Evolutionary conservation across 164 flowering plant species (phyloP).

Genomic region (Magnolia officinalis): DNA sequence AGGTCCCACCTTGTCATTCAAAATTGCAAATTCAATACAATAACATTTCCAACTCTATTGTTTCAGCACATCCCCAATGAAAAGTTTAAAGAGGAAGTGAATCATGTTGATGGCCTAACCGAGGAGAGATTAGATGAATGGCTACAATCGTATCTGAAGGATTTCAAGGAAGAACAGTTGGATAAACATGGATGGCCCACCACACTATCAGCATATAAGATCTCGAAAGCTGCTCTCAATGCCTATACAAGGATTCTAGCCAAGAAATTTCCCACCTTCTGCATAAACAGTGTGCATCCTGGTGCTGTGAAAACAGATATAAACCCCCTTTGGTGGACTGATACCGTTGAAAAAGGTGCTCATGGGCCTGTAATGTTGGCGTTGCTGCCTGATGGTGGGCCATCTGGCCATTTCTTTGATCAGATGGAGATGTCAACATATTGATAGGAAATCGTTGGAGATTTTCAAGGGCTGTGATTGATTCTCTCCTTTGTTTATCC

Average conservation of each 20-base stretch:
- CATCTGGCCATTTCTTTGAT: conserved; percentile 40
- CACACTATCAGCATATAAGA: conserved; percentile 25
- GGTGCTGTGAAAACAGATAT: conserved; percentile 43
- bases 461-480: neutral
- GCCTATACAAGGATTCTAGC: conserved; percentile 50
- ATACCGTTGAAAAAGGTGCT: conserved; percentile 41
- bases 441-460: neutral
- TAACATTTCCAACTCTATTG: neutral
- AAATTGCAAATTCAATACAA: neutral
- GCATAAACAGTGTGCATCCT: conserved; percentile 39
- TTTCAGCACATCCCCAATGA: conserved; percentile 30
- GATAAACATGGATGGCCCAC: conserved; percentile 37
- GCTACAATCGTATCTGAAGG: conserved; percentile 26
- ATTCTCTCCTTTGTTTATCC: too few species aligned
- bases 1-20: neutral
- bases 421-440: conserved; percentile 12
- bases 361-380: conserved; percentile 33
- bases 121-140: conserved; percentile 39
- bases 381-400: conserved; percentile 31
- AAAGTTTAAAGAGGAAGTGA: conserved; percentile 25
- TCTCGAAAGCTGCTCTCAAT: conserved; percentile 39
- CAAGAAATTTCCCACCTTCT: conserved; percentile 28
- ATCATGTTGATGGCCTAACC: conserved; percentile 26
- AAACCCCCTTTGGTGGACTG: conserved; percentile 13
- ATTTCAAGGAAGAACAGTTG: conserved; percentile 26